Percentiles rank a stretch among this genome's conserved stretches.
Conservation (phyloP, 495 filamentous ascomycete species). For the Massariosphaeria phaeospora region DNA sequence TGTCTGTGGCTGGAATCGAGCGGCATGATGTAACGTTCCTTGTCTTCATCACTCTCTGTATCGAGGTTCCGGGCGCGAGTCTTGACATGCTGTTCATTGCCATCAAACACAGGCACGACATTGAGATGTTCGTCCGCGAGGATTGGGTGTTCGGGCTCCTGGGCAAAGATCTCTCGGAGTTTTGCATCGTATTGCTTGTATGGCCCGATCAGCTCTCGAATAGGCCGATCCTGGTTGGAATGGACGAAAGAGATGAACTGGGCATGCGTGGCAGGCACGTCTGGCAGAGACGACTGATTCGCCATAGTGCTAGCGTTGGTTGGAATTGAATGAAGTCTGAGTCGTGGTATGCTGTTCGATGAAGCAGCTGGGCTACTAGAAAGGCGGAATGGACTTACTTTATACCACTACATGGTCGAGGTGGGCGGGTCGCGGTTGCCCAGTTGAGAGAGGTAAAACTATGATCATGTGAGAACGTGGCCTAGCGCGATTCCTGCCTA, state of each 20-base stretch:
- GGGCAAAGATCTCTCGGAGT: slow-evolving; percentile 66
- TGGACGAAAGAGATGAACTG: slow-evolving; percentile 46
- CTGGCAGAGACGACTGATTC: slow-evolving; percentile 35
- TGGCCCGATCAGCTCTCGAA: slow-evolving; percentile 58
- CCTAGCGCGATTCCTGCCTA: too few species aligned
- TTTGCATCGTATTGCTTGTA: slow-evolving; percentile 64
- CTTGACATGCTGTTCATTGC: slow-evolving; percentile 52
- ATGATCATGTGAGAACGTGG: too few species aligned
- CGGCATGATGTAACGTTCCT: slow-evolving; percentile 65
- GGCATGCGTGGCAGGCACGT: slow-evolving; percentile 42
- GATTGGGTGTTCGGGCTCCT: slow-evolving; percentile 55
- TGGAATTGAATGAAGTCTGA: neutral
- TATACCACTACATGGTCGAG: too few species aligned
- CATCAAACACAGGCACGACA: slow-evolving; percentile 62
- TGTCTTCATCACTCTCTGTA: slow-evolving; percentile 54
- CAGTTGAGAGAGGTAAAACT: too few species aligned
- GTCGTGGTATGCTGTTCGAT: too few species aligned
- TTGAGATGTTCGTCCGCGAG: slow-evolving; percentile 61
- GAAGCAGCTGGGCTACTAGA: too few species aligned
- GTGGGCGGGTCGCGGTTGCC: too few species aligned
- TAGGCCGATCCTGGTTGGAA: slow-evolving; percentile 49
- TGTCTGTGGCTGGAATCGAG: slow-evolving; percentile 57
- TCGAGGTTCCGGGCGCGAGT: slow-evolving; percentile 59
- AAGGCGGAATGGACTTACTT: too few species aligned
- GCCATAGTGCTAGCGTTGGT: neutral